phyloP scores from a whole-genome alignment of 202 grass and related monocot species.

The Schoenoplectus triqueter region DNA sequence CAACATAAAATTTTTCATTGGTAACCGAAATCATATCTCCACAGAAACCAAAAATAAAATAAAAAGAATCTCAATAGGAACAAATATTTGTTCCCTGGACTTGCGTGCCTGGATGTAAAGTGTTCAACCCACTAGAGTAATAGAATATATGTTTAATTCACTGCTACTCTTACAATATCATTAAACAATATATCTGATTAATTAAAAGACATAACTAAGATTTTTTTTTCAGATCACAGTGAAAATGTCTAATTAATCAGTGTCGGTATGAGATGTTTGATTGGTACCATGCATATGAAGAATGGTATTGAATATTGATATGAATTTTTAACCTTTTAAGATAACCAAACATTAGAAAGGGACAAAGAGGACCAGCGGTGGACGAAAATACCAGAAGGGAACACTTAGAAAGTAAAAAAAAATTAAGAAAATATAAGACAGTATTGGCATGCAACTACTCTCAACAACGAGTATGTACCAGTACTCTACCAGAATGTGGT shows the following conservation, averaged over 20 bases:
- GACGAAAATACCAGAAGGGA: background rate
- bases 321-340: background rate
- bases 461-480: background rate
- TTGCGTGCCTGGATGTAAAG: background rate
- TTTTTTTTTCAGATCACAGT: background rate
- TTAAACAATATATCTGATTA: background rate
- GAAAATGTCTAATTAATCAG: background rate
- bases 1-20: background rate
- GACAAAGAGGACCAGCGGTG: background rate
- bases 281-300: background rate
- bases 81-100: background rate
- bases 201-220: background rate
- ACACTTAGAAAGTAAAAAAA: background rate
- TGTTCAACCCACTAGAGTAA: background rate
- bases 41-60: background rate
- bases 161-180: background rate
- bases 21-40: background rate
- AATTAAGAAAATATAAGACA: background rate
- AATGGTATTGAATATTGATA: background rate
- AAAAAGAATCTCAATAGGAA: background rate
- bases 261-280: background rate
- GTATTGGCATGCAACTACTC: background rate
- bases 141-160: background rate
- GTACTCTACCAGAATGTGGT: conserved; percentile 7
- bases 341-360: no score